phyloP scores from a whole-genome alignment of 176 grass and related monocot genomes.

The Ananas comosus region DNA sequence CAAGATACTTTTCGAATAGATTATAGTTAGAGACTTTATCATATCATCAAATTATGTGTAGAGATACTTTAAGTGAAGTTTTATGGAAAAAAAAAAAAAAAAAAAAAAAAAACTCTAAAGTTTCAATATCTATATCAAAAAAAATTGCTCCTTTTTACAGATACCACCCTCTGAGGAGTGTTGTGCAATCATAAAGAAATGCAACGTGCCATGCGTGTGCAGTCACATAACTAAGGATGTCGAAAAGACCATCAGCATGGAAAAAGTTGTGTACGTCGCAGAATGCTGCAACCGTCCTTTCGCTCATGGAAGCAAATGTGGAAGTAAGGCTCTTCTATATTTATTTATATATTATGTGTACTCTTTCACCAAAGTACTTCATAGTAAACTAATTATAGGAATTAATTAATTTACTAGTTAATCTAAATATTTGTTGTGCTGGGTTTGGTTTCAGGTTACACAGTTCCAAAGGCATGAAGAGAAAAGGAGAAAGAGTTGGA shows the following conservation, averaged over 20 bases:
- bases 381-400: no score
- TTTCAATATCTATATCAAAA: no score
- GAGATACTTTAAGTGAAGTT: no score
- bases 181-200: neutral
- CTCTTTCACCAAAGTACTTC: no score
- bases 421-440: neutral
- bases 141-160: no score
- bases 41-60: no score
- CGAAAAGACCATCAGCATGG: conserved; percentile 10
- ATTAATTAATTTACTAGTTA: neutral
- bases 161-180: no score
- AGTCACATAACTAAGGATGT: neutral
- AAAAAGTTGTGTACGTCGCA: conserved; percentile 2
- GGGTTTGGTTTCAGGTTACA: conserved; percentile 11
- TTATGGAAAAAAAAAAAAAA: no score
- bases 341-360: no score
- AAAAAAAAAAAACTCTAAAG: no score
- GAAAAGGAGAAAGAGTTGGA: neutral
- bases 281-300: neutral
- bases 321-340: neutral
- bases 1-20: no score
- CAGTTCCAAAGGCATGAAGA: neutral
- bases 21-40: no score
- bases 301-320: conserved; percentile 8
- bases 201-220: neutral